Percentiles rank a stretch among this genome's conserved stretches.
These are phyloP conservation scores for Erigeron canadensis DNA, from an alignment of 129 eudicot genomes.

Conservation along the genomic window DNA sequence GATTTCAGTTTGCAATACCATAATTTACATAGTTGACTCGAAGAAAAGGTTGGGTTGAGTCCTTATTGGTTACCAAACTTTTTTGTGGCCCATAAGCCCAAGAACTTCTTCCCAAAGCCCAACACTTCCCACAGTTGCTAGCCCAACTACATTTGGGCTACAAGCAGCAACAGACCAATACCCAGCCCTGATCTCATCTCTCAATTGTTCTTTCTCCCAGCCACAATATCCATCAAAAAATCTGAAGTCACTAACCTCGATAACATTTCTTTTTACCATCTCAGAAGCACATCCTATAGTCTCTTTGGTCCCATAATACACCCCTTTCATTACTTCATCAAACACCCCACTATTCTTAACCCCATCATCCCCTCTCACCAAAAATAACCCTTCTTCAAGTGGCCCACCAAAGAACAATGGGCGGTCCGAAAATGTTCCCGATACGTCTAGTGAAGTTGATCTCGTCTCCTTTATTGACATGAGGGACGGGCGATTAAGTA, in stretches of 20 bases:
- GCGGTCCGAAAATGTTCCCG: conserved; percentile 62
- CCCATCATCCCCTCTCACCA: conserved; percentile 58
- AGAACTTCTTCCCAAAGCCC: conserved; percentile 96
- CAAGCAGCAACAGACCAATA: conserved; percentile 91
- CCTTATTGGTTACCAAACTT: conserved; percentile 46
- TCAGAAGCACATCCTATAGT: conserved; percentile 89
- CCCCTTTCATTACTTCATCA: conserved; percentile 82
- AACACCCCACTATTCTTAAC: conserved; percentile 71
- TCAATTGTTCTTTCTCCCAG: conserved; percentile 79
- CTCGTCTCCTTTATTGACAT: conserved; percentile 92
- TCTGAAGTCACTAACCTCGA: conserved; percentile 61
- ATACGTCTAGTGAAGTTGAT: conserved; percentile 48
- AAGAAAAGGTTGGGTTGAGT: conserved; percentile 2
- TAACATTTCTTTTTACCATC: conserved; percentile 75
- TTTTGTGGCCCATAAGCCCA: conserved; percentile 70
- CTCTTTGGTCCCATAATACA: conserved; percentile 75
- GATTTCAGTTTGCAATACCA: not conserved
- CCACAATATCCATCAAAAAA: conserved; percentile 99
- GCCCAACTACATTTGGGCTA: conserved; percentile 78
- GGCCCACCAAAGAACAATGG: conserved; percentile 93
- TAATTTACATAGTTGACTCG: conserved; percentile 19
- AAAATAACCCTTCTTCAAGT: conserved; percentile 71
- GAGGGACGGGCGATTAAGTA: conserved; percentile 88
- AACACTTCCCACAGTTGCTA: conserved; percentile 55
- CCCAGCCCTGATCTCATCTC: conserved; percentile 78